phyloP scores from a whole-genome alignment of 306 rosid species.

The Cucurbita maxima region DNA sequence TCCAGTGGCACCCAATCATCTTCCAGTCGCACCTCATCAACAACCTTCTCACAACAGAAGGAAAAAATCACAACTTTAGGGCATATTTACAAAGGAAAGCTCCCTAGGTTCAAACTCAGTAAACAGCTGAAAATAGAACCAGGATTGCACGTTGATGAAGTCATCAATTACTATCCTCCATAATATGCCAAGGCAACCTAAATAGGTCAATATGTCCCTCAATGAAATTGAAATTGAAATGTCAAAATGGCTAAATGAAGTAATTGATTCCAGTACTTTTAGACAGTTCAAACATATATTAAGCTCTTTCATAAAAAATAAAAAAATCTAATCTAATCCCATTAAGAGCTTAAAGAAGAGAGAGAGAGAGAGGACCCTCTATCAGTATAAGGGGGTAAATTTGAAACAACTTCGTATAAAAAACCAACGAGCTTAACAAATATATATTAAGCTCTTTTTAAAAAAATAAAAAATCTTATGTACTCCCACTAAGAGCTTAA shows the following conservation, averaged over 20 bases:
- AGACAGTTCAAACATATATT: background rate
- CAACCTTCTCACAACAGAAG: slow-evolving; percentile 36
- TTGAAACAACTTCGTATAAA: background rate
- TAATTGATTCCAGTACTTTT: too few relatives aligned
- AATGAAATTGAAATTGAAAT: background rate
- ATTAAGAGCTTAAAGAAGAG: too few relatives aligned
- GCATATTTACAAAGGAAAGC: background rate
- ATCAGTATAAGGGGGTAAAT: too few relatives aligned
- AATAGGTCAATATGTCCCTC: background rate
- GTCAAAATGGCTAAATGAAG: background rate
- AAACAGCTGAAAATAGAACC: background rate
- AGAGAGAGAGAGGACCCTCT: too few relatives aligned
- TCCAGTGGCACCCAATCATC: slow-evolving; percentile 99
- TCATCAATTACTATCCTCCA: background rate
- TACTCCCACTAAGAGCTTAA: too few relatives aligned
- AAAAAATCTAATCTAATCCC: too few relatives aligned
- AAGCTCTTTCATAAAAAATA: too few relatives aligned
- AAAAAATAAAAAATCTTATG: too few relatives aligned
- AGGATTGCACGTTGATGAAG: background rate
- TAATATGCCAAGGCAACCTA: background rate
- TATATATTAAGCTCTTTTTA: too few relatives aligned
- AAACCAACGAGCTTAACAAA: background rate
- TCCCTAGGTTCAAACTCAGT: background rate
- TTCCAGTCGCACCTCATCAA: slow-evolving; percentile 75
- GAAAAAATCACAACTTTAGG: background rate